Evolutionary conservation across 192 early-diverging fungal species (phyloP), one percentile per base, ranked within the genome.

Genomic region (Bifiguratus adelaidae): DNA sequence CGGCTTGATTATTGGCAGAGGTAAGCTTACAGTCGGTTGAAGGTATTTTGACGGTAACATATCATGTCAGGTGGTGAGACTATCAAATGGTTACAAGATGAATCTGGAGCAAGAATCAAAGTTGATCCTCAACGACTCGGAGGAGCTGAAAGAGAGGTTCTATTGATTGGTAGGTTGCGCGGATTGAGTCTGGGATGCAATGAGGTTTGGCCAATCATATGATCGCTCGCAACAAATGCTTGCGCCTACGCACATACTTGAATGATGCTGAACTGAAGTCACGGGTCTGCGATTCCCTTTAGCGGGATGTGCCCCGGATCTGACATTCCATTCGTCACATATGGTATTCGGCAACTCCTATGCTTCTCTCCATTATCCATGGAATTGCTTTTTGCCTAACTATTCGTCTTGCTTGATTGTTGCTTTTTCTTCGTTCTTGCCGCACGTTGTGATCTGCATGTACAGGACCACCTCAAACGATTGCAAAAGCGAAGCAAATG

Each of bases 41-140:
- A 15, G 18, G 7, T 13, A 40, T 4, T 36, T 25, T 19, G 36
- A 26, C 55, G 65, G 18, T 70, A 69, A 2, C 36, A 62, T 11
- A 50, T 67, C 9, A 66, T 68, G 52, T 26, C 29, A 68, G 70
- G 76, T 25, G 78, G 78, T 21, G 78, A 81, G 45, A 81, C 74
- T 8, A 70, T 81, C 8, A 58, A 70, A 44, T 46, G 55, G 30
- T 64, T 81, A 28, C 74, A 81, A 59, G 67, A 72, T 33, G 67
- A 76, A 48, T 75, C 78, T 0, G 72, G 74, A 2, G 74, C 78
- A 12, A 76, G 70, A 57, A 74, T 81, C 44, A 71, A 72, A 32
- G 73, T 81, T 7, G 71, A 78, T 45, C 61, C 63, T 29, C 61
- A 59, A 27, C 61, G 59, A 8, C 58, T 54, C 15, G 34, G 54